phyloP scores from a whole-genome alignment of 176 grass and related monocot genomes.

The Panicum miliaceum region DNA sequence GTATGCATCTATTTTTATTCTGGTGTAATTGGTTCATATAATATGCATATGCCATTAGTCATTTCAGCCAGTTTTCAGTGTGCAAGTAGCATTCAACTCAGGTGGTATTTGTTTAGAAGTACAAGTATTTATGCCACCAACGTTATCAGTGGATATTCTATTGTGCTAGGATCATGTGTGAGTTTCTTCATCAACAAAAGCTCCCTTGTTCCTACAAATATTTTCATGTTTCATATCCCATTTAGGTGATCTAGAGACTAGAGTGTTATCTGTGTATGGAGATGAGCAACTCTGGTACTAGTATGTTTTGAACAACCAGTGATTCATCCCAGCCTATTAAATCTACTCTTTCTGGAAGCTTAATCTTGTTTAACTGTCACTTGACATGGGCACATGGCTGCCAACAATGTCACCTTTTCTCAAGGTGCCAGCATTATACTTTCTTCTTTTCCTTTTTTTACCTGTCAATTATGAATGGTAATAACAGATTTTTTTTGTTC shows the following conservation, averaged over 20 bases:
- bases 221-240: too few relatives aligned
- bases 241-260: too few relatives aligned
- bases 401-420: neutral
- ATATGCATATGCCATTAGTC: neutral
- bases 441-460: neutral
- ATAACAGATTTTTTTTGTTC: neutral
- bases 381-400: neutral
- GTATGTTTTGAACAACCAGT: neutral
- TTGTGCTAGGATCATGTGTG: neutral
- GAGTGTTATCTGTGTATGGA: neutral
- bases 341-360: neutral
- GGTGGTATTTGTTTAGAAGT: neutral
- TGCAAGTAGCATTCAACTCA: neutral
- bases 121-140: neutral
- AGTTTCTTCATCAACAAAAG: neutral
- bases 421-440: neutral
- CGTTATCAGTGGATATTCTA: neutral
- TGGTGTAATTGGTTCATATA: neutral
- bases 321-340: neutral
- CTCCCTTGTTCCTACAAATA: neutral
- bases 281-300: neutral
- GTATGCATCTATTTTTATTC: constrained; percentile 1
- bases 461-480: neutral
- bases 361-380: constrained; percentile 3
- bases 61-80: neutral